Evolutionary conservation across 73 alveolate species (phyloP).

Genomic region (Paramecium biaurelia): DNA sequence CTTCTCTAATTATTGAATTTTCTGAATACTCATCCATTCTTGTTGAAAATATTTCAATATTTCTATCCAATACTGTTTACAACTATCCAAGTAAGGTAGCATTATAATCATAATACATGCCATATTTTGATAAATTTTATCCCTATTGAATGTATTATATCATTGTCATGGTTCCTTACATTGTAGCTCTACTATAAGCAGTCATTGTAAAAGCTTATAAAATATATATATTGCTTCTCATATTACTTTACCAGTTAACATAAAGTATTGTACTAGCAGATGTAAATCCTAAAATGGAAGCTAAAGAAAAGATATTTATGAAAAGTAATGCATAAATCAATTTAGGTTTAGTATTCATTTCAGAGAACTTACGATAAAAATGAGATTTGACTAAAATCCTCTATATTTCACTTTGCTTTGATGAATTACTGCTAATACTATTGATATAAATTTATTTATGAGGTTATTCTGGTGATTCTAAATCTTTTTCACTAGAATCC

Average conservation of each 20-base stretch:
- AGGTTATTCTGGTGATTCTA: not conserved
- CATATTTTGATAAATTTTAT: not conserved
- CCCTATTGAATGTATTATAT: not conserved
- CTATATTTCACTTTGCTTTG: constrained; percentile 30
- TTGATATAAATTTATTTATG: not conserved
- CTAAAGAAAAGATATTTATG: constrained; percentile 3
- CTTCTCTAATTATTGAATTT: constrained; percentile 30
- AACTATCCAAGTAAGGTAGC: not conserved
- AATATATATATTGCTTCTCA: not conserved
- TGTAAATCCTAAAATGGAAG: not conserved
- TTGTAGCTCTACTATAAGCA: not conserved
- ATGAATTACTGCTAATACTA: not conserved
- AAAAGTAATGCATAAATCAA: not conserved
- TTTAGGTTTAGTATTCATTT: not conserved
- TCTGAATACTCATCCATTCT: constrained; percentile 46
- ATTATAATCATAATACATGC: not conserved
- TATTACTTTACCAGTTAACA: not conserved
- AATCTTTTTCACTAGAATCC: not conserved
- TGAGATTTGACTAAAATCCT: constrained; percentile 6
- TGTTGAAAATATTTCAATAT: not conserved
- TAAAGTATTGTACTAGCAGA: not conserved
- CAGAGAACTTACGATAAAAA: not conserved
- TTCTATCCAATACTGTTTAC: not conserved
- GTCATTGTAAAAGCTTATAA: constrained; percentile 43
- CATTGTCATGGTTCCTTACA: constrained; percentile 12